A percentile compares a stretch with the other conserved stretches of the same genome.
phyloP scores from a whole-genome alignment of 345 rosid species.

The Zanthoxylum bungeanum region DNA sequence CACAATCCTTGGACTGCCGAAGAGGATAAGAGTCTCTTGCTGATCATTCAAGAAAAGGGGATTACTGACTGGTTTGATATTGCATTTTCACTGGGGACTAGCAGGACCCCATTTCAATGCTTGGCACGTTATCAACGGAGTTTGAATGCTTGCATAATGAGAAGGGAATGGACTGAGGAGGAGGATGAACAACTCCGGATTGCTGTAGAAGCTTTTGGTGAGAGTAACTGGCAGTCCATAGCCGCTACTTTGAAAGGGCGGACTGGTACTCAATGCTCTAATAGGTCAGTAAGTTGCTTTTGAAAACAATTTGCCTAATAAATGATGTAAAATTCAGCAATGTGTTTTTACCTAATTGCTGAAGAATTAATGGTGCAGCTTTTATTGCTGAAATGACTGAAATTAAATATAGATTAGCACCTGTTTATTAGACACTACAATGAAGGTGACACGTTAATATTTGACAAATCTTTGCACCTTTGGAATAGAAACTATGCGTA shows the following conservation, averaged over 20 bases:
- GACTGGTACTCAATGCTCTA: conserved; percentile 88
- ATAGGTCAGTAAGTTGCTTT: conserved; percentile 54
- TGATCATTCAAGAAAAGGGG: conserved; percentile 57
- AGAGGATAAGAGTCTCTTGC: conserved; percentile 67
- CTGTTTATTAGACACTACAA: neutral
- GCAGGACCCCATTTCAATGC: conserved; percentile 89
- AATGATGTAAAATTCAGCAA: neutral
- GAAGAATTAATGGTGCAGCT: neutral
- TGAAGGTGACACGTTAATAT: neutral
- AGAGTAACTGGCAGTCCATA: conserved; percentile 80
- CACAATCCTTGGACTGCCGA: conserved; percentile 49
- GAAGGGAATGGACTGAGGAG: conserved; percentile 73
- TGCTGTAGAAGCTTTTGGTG: conserved; percentile 70
- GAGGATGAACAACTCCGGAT: conserved; percentile 79
- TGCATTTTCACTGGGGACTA: conserved; percentile 62
- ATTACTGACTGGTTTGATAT: conserved; percentile 65
- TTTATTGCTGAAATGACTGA: neutral
- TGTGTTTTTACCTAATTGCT: neutral
- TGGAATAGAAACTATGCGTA: neutral
- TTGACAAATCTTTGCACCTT: neutral
- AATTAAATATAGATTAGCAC: conserved; percentile 3
- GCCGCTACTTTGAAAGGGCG: conserved; percentile 70
- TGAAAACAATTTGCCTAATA: neutral
- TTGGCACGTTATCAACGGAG: conserved; percentile 82
- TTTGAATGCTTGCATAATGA: conserved; percentile 64